Percentiles rank a stretch among this genome's conserved stretches.
Conservation (phyloP, 2,329 filamentous ascomycete species). For the Talaromyces atroroseus region DNA sequence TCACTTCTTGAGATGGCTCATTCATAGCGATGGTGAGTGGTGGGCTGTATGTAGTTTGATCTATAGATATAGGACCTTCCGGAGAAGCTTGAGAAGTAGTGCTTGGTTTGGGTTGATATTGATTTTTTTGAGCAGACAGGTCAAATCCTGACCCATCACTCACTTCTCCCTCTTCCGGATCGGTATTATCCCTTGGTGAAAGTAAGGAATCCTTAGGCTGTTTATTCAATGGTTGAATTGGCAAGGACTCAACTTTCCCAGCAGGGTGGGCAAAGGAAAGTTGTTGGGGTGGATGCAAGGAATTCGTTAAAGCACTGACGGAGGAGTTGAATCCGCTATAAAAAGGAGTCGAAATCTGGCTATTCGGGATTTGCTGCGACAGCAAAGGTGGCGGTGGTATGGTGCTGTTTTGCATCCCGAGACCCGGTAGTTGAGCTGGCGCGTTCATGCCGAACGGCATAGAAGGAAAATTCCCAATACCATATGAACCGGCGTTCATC, state of each 20-base stretch:
- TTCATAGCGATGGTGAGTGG: constrained; percentile 23
- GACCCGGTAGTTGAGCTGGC: constrained; percentile 23
- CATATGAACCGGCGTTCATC: constrained; percentile 16
- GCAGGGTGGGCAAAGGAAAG: neutral
- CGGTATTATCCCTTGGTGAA: constrained; percentile 30
- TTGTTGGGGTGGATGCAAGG: constrained; percentile 14
- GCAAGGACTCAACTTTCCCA: constrained; percentile 13
- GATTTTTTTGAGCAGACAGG: neutral
- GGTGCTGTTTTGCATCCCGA: constrained; percentile 20
- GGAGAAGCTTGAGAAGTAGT: neutral
- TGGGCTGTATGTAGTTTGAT: constrained; percentile 22
- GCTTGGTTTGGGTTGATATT: neutral
- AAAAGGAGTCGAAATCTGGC: constrained; percentile 28
- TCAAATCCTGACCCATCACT: constrained; percentile 61
- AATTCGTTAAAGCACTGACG: constrained; percentile 20
- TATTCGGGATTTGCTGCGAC: constrained; percentile 28
- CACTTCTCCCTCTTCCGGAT: constrained; percentile 70
- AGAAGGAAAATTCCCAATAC: constrained; percentile 1
- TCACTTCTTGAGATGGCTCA: constrained; percentile 9
- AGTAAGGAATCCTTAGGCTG: constrained; percentile 11
- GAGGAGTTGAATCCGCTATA: constrained; percentile 26
- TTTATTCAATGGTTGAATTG: constrained; percentile 12
- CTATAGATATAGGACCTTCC: neutral
- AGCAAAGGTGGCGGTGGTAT: constrained; percentile 27
- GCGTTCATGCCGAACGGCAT: constrained; percentile 5